Evolutionary conservation across 2,329 filamentous ascomycete species (phyloP).

Genomic region (Fusarium pseudonygamai): DNA sequence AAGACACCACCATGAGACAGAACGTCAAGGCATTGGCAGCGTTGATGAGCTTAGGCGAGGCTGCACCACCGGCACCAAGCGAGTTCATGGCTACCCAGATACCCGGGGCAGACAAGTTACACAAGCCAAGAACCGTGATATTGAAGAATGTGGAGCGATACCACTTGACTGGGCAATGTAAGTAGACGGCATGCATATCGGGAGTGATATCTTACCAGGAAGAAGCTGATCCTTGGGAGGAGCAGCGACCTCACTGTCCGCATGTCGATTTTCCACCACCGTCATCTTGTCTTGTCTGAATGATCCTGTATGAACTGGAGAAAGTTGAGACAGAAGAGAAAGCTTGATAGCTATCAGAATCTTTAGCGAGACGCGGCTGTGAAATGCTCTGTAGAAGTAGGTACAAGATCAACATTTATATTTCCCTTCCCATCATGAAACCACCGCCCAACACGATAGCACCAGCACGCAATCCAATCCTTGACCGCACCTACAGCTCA

Average conservation of each 20-base stretch:
- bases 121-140: conserved; percentile 75
- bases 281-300: conserved; percentile 24
- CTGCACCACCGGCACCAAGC: conserved; percentile 73
- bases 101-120: conserved; percentile 75
- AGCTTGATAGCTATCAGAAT: not conserved
- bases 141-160: conserved; percentile 78
- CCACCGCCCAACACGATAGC: not conserved
- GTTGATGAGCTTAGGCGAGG: conserved; percentile 73
- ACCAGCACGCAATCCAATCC: conserved; percentile 23
- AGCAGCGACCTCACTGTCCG: conserved; percentile 31
- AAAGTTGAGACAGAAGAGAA: not conserved
- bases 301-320: not conserved
- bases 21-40: conserved; percentile 77
- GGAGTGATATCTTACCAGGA: conserved; percentile 35
- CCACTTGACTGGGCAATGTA: conserved; percentile 65
- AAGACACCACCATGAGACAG: conserved; percentile 77
- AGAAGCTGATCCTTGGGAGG: conserved; percentile 46
- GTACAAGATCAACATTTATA: conserved; percentile 34
- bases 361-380: not conserved
- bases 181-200: not conserved
- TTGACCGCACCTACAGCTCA: conserved; percentile 3
- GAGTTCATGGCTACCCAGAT: conserved; percentile 81
- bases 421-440: conserved; percentile 9
- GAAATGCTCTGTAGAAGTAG: not conserved
- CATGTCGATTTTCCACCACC: conserved; percentile 26